Evolutionary conservation across 208 protist species (phyloP).

Genomic region (Trypanosoma cruzi): DNA sequence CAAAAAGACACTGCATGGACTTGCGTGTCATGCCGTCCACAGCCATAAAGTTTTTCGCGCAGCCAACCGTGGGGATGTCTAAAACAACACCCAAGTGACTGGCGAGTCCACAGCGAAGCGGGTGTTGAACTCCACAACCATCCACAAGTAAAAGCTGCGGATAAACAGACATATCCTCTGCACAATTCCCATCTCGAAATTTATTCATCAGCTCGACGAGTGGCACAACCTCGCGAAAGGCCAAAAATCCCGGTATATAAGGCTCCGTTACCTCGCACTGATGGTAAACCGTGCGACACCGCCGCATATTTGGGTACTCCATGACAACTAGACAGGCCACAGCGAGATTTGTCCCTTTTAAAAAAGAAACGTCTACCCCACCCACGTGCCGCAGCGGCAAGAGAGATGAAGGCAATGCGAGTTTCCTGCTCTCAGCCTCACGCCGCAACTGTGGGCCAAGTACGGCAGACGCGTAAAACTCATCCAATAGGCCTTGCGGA

Average conservation of each 20-base stretch:
- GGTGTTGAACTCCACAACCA: conserved; percentile 96
- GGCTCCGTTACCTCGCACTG: conserved; percentile 70
- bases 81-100: conserved; percentile 93
- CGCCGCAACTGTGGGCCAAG: conserved; percentile 16
- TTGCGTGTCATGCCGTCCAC: conserved; percentile 84
- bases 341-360: conserved; percentile 51
- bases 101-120: conserved; percentile 91
- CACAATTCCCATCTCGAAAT: conserved; percentile 25
- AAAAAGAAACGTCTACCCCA: conserved; percentile 83
- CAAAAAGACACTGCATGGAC: conserved; percentile 33
- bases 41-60: conserved; percentile 90
- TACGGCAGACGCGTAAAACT: conserved; percentile 8
- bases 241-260: conserved; percentile 96
- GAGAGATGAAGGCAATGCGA: background rate
- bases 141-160: conserved; percentile 95
- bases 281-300: conserved; percentile 44
- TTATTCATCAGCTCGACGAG: conserved; percentile 49
- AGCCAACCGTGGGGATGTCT: conserved; percentile 92
- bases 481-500: conserved; percentile 1
- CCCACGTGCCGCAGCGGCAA: conserved; percentile 47
- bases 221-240: conserved; percentile 93
- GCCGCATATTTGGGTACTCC: conserved; percentile 58
- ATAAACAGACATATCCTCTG: conserved; percentile 11
- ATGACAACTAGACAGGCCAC: conserved; percentile 74
- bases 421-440: background rate